Conservation (phyloP, 2,329 filamentous ascomycete genomes). For the Cercospora zeina region DNA sequence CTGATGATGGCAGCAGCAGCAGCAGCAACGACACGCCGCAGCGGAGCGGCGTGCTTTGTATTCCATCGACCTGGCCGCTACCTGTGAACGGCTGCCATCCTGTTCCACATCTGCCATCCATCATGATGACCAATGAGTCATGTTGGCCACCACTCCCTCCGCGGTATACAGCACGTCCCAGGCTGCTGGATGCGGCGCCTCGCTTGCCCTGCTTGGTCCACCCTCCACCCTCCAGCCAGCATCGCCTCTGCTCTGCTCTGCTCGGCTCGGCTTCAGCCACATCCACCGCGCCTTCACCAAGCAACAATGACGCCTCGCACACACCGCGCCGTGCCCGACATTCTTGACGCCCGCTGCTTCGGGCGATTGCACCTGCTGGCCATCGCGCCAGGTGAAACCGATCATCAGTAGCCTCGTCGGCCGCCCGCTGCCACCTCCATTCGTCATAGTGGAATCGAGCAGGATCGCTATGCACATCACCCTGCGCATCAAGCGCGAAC, state of each 20-base stretch:
- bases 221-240: not conserved
- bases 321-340: constrained; percentile 21
- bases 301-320: constrained; percentile 22
- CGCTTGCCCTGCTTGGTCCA: constrained; percentile 1
- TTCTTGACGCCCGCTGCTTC: constrained; percentile 24
- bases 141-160: constrained; percentile 23
- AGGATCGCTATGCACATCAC: constrained; percentile 10
- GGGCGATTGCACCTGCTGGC: constrained; percentile 25
- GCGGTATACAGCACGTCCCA: constrained; percentile 17
- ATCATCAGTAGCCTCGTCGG: not conserved
- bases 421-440: constrained; percentile 6
- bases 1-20: not conserved
- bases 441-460: constrained; percentile 2
- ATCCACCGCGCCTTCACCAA: constrained; percentile 17
- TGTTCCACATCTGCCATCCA: constrained; percentile 18
- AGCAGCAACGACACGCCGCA: constrained; percentile 7
- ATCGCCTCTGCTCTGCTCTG: too few relatives aligned
- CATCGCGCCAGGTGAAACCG: constrained; percentile 4
- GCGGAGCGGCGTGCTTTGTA: constrained; percentile 27
- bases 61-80: constrained; percentile 5
- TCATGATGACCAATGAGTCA: constrained; percentile 29
- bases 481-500: constrained; percentile 15
- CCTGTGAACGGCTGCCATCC: constrained; percentile 19
- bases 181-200: constrained; percentile 21
- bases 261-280: constrained; percentile 30